Percentiles rank a stretch among this genome's conserved stretches.
phyloP scores from a whole-genome alignment of 78 protist species.

The Dictyostelium brefeldianum region DNA sequence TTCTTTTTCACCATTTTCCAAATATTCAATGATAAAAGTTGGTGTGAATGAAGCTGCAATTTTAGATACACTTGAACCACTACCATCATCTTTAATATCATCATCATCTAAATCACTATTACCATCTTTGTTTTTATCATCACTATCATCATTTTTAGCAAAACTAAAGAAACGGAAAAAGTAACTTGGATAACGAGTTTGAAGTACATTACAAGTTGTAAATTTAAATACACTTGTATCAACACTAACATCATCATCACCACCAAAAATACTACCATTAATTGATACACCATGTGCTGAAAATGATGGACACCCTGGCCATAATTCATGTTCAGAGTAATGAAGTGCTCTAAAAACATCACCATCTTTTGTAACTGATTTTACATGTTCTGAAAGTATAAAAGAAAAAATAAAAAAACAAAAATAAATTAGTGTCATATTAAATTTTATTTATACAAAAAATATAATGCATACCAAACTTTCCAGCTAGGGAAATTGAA shows the following conservation, averaged over 20 bases:
- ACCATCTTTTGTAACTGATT: too few species aligned
- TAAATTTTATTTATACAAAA: too few species aligned
- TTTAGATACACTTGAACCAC: background rate
- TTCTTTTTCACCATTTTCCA: background rate
- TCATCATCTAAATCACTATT: background rate
- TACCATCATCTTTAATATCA: background rate
- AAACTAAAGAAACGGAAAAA: background rate
- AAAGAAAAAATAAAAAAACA: too few species aligned
- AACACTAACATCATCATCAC: background rate
- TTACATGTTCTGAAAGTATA: too few species aligned
- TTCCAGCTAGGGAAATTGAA: too few species aligned
- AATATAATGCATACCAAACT: too few species aligned
- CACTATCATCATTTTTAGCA: background rate
- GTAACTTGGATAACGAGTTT: background rate
- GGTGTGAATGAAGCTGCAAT: background rate
- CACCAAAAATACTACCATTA: background rate
- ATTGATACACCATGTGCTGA: conserved; percentile 3
- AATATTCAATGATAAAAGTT: conserved; percentile 7
- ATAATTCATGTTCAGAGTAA: too few species aligned
- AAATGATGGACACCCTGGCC: background rate
- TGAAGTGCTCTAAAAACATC: too few species aligned
- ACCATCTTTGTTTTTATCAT: too few species aligned
- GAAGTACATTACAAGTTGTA: background rate
- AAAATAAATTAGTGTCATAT: too few species aligned
- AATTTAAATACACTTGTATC: background rate